These are phyloP conservation scores for Ganoderma sp. DNA, from an alignment of 1,284 basidiomycete species.

Conservation along the genomic window DNA sequence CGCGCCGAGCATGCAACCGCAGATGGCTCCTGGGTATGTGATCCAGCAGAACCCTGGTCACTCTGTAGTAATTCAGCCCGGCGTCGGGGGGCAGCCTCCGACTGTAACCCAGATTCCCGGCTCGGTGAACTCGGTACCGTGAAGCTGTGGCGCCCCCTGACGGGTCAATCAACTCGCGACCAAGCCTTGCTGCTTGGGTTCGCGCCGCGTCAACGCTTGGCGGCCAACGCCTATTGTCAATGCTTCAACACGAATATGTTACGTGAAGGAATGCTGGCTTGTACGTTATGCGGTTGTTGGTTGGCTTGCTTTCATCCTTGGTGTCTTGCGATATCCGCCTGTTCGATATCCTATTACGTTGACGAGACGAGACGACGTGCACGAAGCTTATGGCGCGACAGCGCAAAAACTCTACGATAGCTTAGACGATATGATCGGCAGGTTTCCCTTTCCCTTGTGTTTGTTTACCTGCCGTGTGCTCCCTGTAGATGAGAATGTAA, in stretches of 20 bases:
- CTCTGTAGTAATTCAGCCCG: constrained; percentile 74
- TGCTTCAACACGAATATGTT: background rate
- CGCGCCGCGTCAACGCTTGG: background rate
- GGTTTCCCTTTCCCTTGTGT: background rate
- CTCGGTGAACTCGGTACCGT: constrained; percentile 39
- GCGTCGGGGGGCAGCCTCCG: constrained; percentile 61
- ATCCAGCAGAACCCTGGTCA: constrained; percentile 62
- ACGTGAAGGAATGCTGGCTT: background rate
- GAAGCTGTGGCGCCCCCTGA: constrained; percentile 13
- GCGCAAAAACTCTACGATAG: background rate
- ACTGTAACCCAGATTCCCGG: constrained; percentile 68
- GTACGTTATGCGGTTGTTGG: background rate
- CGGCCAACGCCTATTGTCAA: background rate
- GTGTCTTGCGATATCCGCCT: background rate
- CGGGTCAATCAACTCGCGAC: background rate
- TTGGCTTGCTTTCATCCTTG: background rate
- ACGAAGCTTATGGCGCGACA: background rate
- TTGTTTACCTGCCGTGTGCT: constrained; percentile 1
- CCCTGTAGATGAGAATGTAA: constrained; percentile 7
- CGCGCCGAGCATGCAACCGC: constrained; percentile 25
- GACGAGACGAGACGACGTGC: constrained; percentile 11
- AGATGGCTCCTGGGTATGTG: constrained; percentile 37
- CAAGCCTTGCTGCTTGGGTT: background rate
- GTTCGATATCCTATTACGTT: constrained; percentile 1
- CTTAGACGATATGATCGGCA: background rate